phyloP scores from a whole-genome alignment of 495 filamentous ascomycete species.

The Podospora sp. region DNA sequence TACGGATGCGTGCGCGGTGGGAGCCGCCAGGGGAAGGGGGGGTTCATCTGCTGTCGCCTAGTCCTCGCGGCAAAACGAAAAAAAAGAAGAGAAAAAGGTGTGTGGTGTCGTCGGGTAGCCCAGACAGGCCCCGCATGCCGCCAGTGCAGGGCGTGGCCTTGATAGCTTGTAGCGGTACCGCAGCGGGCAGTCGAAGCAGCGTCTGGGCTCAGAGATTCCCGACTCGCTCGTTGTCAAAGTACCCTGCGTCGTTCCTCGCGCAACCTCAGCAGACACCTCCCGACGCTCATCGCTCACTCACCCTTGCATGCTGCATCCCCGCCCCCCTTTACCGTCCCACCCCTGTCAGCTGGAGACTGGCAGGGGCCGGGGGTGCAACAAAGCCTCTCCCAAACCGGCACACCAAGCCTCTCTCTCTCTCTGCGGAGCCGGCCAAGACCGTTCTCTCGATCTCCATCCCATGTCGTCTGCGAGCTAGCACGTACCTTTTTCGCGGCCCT shows the following conservation, averaged over 20 bases:
- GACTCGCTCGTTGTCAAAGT: conserved; percentile 1
- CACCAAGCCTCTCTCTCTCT: conserved; percentile 29
- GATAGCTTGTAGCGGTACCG: conserved; percentile 17
- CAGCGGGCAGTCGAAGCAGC: neutral
- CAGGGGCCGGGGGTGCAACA: conserved; percentile 26
- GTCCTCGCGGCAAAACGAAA: conserved; percentile 18
- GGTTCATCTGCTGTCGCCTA: conserved; percentile 14
- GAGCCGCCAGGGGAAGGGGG: conserved; percentile 15
- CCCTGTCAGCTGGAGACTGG: conserved; percentile 24
- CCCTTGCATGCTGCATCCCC: conserved; percentile 15
- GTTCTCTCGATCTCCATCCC: conserved; percentile 32
- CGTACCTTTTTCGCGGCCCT: conserved; percentile 20
- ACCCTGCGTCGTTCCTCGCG: conserved; percentile 5
- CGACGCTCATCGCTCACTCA: conserved; percentile 17
- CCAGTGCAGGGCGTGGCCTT: conserved; percentile 13
- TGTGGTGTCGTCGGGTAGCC: conserved; percentile 20
- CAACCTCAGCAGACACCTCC: conserved; percentile 6
- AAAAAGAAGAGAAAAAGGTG: conserved; percentile 7
- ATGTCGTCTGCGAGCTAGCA: conserved; percentile 28
- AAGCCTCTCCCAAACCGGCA: conserved; percentile 28
- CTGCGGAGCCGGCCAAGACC: conserved; percentile 29
- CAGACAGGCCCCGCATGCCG: conserved; percentile 17
- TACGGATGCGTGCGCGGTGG: neutral
- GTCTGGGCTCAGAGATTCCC: neutral
- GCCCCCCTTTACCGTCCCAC: conserved; percentile 22